Evolutionary conservation across 2,329 filamentous ascomycete genomes (phyloP).

Genomic region (Penicillium sp.): DNA sequence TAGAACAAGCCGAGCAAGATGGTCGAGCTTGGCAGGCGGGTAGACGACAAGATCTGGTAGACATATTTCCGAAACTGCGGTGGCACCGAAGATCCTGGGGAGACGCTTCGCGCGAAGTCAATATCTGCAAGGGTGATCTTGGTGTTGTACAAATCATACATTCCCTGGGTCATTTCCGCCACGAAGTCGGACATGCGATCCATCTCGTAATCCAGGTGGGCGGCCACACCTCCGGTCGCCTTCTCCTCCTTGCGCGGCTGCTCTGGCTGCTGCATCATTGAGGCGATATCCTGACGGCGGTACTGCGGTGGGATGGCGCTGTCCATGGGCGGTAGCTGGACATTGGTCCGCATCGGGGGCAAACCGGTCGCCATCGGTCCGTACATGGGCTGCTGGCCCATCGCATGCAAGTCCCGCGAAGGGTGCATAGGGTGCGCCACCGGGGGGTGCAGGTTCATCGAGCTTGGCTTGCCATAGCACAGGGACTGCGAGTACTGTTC

Average conservation of each 20-base stretch:
- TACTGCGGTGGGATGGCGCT: constrained; percentile 43
- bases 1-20: constrained; percentile 90
- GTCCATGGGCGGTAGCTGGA: constrained; percentile 43
- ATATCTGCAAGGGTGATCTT: constrained; percentile 59
- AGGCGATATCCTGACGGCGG: constrained; percentile 38
- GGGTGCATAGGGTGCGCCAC: constrained; percentile 30
- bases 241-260: constrained; percentile 59
- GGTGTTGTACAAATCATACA: constrained; percentile 60
- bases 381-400: constrained; percentile 38
- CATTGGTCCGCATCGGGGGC: constrained; percentile 42
- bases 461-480: constrained; percentile 38
- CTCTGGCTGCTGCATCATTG: constrained; percentile 35
- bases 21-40: constrained; percentile 82
- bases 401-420: constrained; percentile 34
- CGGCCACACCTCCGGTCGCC: constrained; percentile 80
- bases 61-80: constrained; percentile 87
- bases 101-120: constrained; percentile 63
- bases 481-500: constrained; percentile 47
- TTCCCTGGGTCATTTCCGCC: constrained; percentile 77
- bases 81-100: constrained; percentile 60
- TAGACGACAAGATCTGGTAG: constrained; percentile 83
- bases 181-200: constrained; percentile 95
- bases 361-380: constrained; percentile 35
- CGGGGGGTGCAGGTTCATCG: constrained; percentile 35
- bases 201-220: constrained; percentile 94